These are phyloP conservation scores for Comarum palustre DNA, from an alignment of 306 rosid genomes.

Conservation along the genomic window DNA sequence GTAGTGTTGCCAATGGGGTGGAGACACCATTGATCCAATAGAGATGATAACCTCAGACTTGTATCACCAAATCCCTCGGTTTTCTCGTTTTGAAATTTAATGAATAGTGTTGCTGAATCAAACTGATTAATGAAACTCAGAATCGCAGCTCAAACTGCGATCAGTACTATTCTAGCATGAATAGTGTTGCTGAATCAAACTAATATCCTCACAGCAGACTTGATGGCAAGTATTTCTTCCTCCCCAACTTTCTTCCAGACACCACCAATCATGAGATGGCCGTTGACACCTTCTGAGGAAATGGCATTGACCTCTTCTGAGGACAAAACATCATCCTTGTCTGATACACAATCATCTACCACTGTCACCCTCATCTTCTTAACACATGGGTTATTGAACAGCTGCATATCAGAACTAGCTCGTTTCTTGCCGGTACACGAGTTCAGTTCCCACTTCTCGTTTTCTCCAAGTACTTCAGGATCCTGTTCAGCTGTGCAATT, in stretches of 20 bases:
- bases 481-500: constrained; percentile 8
- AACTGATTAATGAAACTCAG: neutral
- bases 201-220: constrained; percentile 58
- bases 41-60: neutral
- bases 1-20: no score
- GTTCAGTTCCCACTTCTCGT: constrained; percentile 31
- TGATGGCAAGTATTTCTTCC: constrained; percentile 54
- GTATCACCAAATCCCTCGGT: neutral
- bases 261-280: constrained; percentile 56
- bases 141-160: neutral
- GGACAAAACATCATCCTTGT: constrained; percentile 19
- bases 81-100: neutral
- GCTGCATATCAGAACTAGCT: constrained; percentile 40
- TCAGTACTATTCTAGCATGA: neutral
- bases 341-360: constrained; percentile 21
- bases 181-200: constrained; percentile 25
- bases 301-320: constrained; percentile 17
- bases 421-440: constrained; percentile 43
- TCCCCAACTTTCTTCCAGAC: constrained; percentile 54
- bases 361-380: constrained; percentile 56
- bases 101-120: neutral
- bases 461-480: constrained; percentile 21
- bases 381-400: constrained; percentile 36
- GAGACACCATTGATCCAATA: no score
- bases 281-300: constrained; percentile 30